Base-by-base conservation (phyloP, 306 rosid species). In the Quercus robur region DNA sequence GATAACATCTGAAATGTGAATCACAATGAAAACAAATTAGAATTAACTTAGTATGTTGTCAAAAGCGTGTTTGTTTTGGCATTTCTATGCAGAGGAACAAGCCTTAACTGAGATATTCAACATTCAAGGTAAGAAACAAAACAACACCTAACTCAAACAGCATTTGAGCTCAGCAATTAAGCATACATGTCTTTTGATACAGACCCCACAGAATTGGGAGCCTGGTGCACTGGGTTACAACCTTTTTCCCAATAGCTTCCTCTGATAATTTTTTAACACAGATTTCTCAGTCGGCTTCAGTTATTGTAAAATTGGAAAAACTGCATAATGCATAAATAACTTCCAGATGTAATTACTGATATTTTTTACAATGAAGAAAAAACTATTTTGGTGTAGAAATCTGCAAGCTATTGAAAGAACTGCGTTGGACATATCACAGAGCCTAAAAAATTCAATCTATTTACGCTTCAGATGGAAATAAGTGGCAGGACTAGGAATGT, bases 1-100 rank as follows among this genome's bases (percentile, higher is more conserved):
- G 97, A 82, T 70, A 95, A 81, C 97, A 95, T 95, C 99, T 95
- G 92, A 81, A 86, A 84, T 80, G 23, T 18, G 57, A 73, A 57
- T 76, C 80, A 80, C 63, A 62, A 61, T 3, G 25, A 23, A 63
- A 55, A 69, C 26, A 59, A 15, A 63, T 74, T 72, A 79, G 74
- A 64, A 38, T 55, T 61, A 55, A 68, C 5, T 49, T 12, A 49
- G 54, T 41, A 41, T 8, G 41, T 9, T 23, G 35, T 25, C 17
- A 51, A 26, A 4, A 51, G 46, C 54, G 0, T 49, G 46, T 19
- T 11, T 35, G 46, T 62, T 11, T 11, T 20, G 25, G 10, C 26
- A 20, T 35, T 64, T 67, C 30, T 14, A 14, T 63, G 33, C 30
- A 63, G 70, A 28, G 44, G 44, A 63, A 28, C 70, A 63, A 28